A percentile compares a stretch with the other conserved stretches of the same genome.
Conservation (phyloP, 768 basidiomycete species). For the Trametes elegans region DNA sequence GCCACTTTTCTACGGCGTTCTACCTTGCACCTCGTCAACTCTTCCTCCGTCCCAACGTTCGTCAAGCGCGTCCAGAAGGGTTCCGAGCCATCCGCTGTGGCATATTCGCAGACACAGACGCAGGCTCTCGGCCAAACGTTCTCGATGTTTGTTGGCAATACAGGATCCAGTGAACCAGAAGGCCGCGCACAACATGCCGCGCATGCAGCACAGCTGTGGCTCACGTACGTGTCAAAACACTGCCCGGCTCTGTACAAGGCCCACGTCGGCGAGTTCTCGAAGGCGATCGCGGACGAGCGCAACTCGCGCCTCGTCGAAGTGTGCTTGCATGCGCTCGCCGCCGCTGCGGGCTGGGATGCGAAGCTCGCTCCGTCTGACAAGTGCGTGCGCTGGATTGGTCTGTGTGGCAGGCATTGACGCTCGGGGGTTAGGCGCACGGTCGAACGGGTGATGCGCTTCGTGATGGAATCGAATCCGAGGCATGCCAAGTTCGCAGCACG, state of each 20-base stretch:
- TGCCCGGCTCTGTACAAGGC: slow-evolving; percentile 69
- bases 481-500: slow-evolving; percentile 88
- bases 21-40: slow-evolving; percentile 74
- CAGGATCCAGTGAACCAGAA: slow-evolving; percentile 33
- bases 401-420: not conserved
- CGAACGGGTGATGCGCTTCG: slow-evolving; percentile 62
- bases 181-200: slow-evolving; percentile 33
- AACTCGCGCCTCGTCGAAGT: slow-evolving; percentile 55
- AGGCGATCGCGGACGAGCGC: slow-evolving; percentile 66
- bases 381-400: slow-evolving; percentile 34
- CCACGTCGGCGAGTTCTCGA: slow-evolving; percentile 74
- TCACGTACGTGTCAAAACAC: slow-evolving; percentile 70
- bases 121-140: slow-evolving; percentile 14
- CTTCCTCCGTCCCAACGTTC: slow-evolving; percentile 80
- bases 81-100: slow-evolving; percentile 17
- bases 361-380: slow-evolving; percentile 59
- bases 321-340: slow-evolving; percentile 74
- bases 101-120: slow-evolving; percentile 11
- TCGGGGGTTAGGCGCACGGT: slow-evolving; percentile 53
- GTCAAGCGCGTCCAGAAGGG: slow-evolving; percentile 63
- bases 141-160: slow-evolving; percentile 30
- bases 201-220: slow-evolving; percentile 49
- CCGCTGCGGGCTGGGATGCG: slow-evolving; percentile 58
- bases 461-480: slow-evolving; percentile 53
- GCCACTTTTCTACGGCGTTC: slow-evolving; percentile 64